Evolutionary conservation across 192 early-diverging fungal species (phyloP), one percentile per base, ranked within the genome.

Genomic region (Gigaspora rosea): DNA sequence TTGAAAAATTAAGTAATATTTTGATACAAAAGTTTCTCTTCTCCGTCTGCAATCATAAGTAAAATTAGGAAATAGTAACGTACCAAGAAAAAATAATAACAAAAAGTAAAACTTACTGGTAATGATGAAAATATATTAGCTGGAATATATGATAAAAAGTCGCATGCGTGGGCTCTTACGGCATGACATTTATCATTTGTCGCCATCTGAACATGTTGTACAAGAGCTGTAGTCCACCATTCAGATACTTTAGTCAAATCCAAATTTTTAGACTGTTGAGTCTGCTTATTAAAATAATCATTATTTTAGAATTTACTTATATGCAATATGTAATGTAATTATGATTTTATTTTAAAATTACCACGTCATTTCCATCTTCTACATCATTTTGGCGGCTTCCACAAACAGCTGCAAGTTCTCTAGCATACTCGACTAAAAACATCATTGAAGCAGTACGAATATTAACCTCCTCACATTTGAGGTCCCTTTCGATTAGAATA

Each of bases 161-260:
- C 88, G 64, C 88, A 88, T 36, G 81, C 77, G 18, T 81, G 52
- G 6, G 83, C 81, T 61, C 84, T 81, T 18, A 89, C 78, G 10
- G 75, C 36, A 10, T 80, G 71, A 22, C 54, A 72, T 33, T 71
- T 77, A 59, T 87, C 83, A 33, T 72, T 49, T 15, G 85, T 83
- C 15, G 84, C 51, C 16, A 81, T 67, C 16, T 86, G 82, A 16
- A 89, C 77, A 69, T 89, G 82, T 12, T 76, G 67, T 22, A 80
- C 82, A 32, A 89, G n/a, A 47, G 79, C 62, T 9, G 62, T 48
- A 8, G 61, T 81, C 88, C 88, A 89, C 83, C 85, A 86, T 15
- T 76, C 20, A 22, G 56, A 67, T 67, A 76, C 20, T 54, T 67
- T 35, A n/a, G 72, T 13, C 12, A 49, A 22, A 32, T 22, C 27